These are phyloP conservation scores for Arthromyces matolae DNA, from an alignment of 768 basidiomycete species.

Conservation along the genomic window DNA sequence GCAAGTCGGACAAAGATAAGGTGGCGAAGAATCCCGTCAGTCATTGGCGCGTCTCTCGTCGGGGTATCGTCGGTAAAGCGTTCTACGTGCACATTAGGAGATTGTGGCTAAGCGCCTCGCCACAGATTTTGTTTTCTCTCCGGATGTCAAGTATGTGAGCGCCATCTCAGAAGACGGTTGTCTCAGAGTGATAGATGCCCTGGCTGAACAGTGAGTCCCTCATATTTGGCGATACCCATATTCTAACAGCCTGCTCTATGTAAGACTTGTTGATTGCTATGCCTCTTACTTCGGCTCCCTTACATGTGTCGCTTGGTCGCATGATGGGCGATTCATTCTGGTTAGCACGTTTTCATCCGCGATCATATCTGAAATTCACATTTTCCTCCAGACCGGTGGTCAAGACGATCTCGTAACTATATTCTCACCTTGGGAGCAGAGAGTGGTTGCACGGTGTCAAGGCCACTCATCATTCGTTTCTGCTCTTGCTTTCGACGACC, in stretches of 20 bases:
- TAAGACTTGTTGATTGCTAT: constrained; percentile 88
- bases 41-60: constrained; percentile 79
- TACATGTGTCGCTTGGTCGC: constrained; percentile 91
- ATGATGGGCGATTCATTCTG: constrained; percentile 90
- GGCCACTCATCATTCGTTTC: constrained; percentile 96
- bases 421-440: constrained; percentile 91
- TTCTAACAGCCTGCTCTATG: background rate
- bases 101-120: background rate
- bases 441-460: constrained; percentile 93
- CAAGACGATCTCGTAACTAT: constrained; percentile 96
- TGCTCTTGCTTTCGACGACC: constrained; percentile 84
- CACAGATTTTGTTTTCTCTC: constrained; percentile 87
- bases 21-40: constrained; percentile 83
- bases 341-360: constrained; percentile 32
- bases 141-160: constrained; percentile 87
- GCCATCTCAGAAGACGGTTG: constrained; percentile 92
- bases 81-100: background rate
- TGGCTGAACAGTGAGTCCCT: constrained; percentile 76
- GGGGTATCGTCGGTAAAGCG: constrained; percentile 64
- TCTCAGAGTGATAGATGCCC: constrained; percentile 83
- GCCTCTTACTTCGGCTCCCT: constrained; percentile 93
- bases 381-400: constrained; percentile 70
- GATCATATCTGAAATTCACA: background rate
- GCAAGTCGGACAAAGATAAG: constrained; percentile 64
- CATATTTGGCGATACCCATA: too few relatives aligned